Percentiles rank a stretch among this genome's conserved stretches.
phyloP scores from a whole-genome alignment of 352 stramenopile genomes.

The Peronospora tabacina region DNA sequence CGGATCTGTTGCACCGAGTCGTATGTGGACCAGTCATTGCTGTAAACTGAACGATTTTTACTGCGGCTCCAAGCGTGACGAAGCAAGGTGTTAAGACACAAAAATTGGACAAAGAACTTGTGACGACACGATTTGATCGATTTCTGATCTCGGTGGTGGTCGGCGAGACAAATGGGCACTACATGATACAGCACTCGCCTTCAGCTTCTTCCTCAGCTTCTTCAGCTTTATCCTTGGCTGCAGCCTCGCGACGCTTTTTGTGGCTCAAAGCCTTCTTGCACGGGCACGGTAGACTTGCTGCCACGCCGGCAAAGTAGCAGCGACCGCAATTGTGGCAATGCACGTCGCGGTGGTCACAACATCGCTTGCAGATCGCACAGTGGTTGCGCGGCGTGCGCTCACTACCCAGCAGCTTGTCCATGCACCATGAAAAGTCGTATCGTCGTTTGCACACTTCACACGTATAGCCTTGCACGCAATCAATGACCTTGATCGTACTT shows the following conservation, averaged over 20 bases:
- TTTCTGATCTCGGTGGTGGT: conserved; percentile 17
- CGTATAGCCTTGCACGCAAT: conserved; percentile 67
- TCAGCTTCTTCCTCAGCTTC: conserved; percentile 63
- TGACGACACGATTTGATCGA: conserved; percentile 18
- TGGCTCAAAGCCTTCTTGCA: conserved; percentile 58
- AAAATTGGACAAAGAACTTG: conserved; percentile 1
- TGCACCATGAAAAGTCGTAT: conserved; percentile 81
- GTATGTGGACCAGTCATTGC: neutral
- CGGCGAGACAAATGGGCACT: conserved; percentile 15
- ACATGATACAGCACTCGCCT: conserved; percentile 80
- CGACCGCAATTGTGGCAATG: conserved; percentile 75
- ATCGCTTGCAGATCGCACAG: conserved; percentile 81
- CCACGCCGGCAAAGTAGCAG: conserved; percentile 83
- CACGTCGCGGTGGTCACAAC: conserved; percentile 80
- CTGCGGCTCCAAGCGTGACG: conserved; percentile 17
- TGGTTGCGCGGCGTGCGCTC: conserved; percentile 74
- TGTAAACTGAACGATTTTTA: neutral
- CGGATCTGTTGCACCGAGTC: conserved; percentile 17
- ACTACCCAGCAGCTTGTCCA: conserved; percentile 68
- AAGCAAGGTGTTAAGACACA: conserved; percentile 10
- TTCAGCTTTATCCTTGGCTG: conserved; percentile 35
- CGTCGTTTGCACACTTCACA: conserved; percentile 40
- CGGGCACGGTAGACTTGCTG: conserved; percentile 63
- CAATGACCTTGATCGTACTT: conserved; percentile 50
- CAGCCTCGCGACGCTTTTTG: conserved; percentile 45